Evolutionary conservation across 1,284 basidiomycete genomes (phyloP).

Genomic region (Cryptococcus maquisensis): DNA sequence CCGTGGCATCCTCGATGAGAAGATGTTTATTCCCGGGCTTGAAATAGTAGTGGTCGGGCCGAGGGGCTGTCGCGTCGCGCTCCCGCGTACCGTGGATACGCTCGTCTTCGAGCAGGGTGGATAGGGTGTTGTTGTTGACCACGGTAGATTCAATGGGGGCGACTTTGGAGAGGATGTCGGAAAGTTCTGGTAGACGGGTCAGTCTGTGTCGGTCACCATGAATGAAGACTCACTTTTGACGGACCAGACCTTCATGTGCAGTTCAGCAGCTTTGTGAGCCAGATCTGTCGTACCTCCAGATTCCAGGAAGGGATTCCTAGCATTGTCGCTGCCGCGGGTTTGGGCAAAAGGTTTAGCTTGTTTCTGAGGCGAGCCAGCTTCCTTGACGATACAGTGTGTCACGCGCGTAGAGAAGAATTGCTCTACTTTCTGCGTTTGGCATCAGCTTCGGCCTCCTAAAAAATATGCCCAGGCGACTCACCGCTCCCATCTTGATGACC

Average conservation of each 20-base stretch:
- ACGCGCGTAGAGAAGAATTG: conserved; percentile 81
- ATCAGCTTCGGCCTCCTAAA: background rate
- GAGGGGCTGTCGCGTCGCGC: conserved; percentile 80
- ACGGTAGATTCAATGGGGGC: conserved; percentile 50
- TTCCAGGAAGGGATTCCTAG: conserved; percentile 41
- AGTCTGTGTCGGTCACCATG: background rate
- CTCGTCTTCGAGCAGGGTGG: conserved; percentile 75
- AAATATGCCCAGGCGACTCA: conserved; percentile 52
- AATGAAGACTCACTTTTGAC: conserved; percentile 61
- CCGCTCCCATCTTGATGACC: conserved; percentile 68
- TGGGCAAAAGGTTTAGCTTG: conserved; percentile 39
- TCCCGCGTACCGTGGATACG: conserved; percentile 81
- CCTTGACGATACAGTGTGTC: conserved; percentile 68
- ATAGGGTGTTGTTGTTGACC: conserved; percentile 41
- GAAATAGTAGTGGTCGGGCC: conserved; percentile 88
- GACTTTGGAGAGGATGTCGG: conserved; percentile 39
- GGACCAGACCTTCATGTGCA: conserved; percentile 87
- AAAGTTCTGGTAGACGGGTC: conserved; percentile 23
- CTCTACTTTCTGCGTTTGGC: conserved; percentile 61
- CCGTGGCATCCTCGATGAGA: conserved; percentile 82
- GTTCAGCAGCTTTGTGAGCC: conserved; percentile 67
- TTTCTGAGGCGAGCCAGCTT: conserved; percentile 48
- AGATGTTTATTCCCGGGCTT: conserved; percentile 71
- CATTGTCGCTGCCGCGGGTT: conserved; percentile 18
- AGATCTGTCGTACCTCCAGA: conserved; percentile 55